phyloP scores from a whole-genome alignment of 768 basidiomycete species.

The Hygrophoropsis aurantiaca region DNA sequence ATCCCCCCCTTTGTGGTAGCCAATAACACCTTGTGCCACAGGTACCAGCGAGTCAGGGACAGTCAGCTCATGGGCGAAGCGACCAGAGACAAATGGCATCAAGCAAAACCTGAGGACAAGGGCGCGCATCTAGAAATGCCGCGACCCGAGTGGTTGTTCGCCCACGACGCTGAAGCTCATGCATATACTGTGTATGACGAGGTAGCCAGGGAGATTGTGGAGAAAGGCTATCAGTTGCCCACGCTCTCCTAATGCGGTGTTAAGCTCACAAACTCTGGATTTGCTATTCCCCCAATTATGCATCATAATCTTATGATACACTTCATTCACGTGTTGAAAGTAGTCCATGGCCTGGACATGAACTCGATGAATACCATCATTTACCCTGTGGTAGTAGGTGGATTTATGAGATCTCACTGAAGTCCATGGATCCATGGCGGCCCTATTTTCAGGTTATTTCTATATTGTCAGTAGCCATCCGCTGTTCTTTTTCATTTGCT shows the following conservation, averaged over 20 bases:
- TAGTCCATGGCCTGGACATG: too few relatives aligned
- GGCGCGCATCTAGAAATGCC: constrained; percentile 15
- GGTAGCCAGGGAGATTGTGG: constrained; percentile 9
- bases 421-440: too few relatives aligned
- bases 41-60: constrained; percentile 16
- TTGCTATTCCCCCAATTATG: not conserved
- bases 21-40: not conserved
- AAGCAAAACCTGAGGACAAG: constrained; percentile 10
- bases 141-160: constrained; percentile 19
- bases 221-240: constrained; percentile 15
- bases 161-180: constrained; percentile 19
- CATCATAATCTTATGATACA: not conserved
- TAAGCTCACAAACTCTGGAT: not conserved
- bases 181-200: constrained; percentile 14
- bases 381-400: too few relatives aligned
- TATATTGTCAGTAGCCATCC: too few relatives aligned
- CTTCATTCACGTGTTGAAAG: too few relatives aligned
- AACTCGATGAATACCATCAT: too few relatives aligned
- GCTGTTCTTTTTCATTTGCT: too few relatives aligned
- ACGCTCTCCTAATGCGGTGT: constrained; percentile 6
- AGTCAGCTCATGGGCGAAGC: constrained; percentile 21
- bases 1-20: not conserved
- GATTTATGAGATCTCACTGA: too few relatives aligned
- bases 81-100: constrained; percentile 19
- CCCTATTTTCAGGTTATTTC: too few relatives aligned